Conservation (phyloP, 2,329 filamentous ascomycete genomes). For the Trichoderma pleuroti region DNA sequence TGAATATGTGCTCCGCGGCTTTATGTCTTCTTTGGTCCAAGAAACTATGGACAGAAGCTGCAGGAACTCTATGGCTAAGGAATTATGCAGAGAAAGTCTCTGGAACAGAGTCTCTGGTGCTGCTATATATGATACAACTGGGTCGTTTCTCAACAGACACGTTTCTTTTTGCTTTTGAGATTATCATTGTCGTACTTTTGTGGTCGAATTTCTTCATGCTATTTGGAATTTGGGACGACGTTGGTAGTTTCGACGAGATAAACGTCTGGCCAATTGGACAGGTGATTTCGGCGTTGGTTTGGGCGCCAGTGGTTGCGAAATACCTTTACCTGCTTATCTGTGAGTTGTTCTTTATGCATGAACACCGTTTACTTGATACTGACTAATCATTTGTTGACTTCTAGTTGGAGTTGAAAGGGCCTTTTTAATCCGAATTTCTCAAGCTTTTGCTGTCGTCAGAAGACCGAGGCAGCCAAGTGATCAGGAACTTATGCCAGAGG, state of each 20-base stretch:
- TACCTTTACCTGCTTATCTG: conserved; percentile 12
- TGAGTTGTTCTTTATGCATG: neutral
- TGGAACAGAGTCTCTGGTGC: neutral
- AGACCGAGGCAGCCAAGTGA: neutral
- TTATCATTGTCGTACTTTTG: neutral
- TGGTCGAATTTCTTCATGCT: no score
- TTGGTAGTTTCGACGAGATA: neutral
- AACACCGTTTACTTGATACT: neutral
- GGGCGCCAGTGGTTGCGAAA: conserved; percentile 5
- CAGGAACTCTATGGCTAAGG: neutral
- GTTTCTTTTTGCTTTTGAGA: neutral
- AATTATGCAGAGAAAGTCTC: neutral
- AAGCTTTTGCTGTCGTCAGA: neutral
- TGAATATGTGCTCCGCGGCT: neutral
- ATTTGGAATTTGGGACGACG: no score
- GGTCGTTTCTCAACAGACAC: neutral
- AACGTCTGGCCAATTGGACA: conserved; percentile 1
- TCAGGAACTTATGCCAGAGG: no score
- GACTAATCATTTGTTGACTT: neutral
- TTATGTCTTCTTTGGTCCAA: neutral
- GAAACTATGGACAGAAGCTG: neutral
- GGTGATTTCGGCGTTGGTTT: conserved; percentile 2
- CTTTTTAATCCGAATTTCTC: neutral
- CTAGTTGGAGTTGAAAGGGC: neutral
- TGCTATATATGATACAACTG: neutral